A percentile compares a stretch with the other conserved stretches of the same genome.
Conservation (phyloP, 1,284 basidiomycete species). For the Pseudozyma thailandica region DNA sequence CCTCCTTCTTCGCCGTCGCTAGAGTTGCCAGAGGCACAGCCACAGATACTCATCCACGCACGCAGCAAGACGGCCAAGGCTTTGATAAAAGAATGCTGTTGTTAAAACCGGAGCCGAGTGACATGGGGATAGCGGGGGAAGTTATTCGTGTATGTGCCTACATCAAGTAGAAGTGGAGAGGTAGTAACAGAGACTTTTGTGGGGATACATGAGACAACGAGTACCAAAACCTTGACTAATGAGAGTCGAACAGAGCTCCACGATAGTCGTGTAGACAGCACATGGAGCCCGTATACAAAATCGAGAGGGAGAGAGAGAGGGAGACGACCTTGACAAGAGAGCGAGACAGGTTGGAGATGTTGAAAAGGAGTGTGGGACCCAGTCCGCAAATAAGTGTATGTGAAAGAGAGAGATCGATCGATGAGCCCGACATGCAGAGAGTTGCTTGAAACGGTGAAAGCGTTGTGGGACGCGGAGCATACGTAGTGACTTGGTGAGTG, state of each 20-base stretch:
- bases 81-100: no score
- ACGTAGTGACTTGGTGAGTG: neutral
- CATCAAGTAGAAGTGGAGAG: conserved; percentile 1
- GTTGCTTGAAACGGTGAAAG: neutral
- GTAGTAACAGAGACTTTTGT: neutral
- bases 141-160: conserved; percentile 2
- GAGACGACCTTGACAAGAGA: no score
- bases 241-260: neutral
- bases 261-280: no score
- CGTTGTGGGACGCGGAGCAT: neutral
- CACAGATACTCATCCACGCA: no score
- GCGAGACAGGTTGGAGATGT: neutral
- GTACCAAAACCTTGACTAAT: neutral
- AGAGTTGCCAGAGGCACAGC: no score
- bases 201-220: neutral
- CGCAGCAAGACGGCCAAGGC: no score
- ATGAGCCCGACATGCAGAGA: neutral
- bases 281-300: no score
- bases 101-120: neutral
- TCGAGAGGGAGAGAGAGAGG: no score
- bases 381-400: neutral
- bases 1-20: no score
- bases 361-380: neutral
- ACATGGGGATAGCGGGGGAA: neutral
- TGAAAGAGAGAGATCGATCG: neutral